Evolutionary conservation across 768 basidiomycete species (phyloP).

Genomic region (Clavulina sp.): DNA sequence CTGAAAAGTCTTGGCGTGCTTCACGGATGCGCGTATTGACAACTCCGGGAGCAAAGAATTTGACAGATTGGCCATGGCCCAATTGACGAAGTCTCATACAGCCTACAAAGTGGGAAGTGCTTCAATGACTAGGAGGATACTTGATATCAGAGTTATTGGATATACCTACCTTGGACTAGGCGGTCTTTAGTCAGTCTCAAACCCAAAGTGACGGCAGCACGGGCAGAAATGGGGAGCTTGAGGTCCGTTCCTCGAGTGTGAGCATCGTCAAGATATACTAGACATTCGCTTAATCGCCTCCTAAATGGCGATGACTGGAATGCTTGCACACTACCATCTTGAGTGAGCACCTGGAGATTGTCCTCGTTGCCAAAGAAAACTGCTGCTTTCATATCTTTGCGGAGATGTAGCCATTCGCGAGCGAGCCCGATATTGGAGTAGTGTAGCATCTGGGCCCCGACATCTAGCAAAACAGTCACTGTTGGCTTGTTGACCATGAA

Average conservation of each 20-base stretch:
- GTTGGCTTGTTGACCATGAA: conserved; percentile 20
- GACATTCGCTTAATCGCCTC: conserved; percentile 22
- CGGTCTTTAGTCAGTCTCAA: conserved; percentile 36
- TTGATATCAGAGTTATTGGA: neutral
- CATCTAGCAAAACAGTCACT: conserved; percentile 34
- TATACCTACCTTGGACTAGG: conserved; percentile 28
- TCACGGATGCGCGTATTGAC: conserved; percentile 21
- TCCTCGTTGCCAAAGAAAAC: conserved; percentile 29
- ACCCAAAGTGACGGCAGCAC: conserved; percentile 33
- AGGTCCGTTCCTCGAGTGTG: conserved; percentile 38
- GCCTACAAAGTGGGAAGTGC: conserved; percentile 17
- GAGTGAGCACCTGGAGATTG: conserved; percentile 19
- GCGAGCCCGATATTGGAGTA: conserved; percentile 28
- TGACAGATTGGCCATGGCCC: conserved; percentile 30
- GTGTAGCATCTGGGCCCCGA: conserved; percentile 41
- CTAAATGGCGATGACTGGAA: conserved; percentile 24
- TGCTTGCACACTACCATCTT: conserved; percentile 21
- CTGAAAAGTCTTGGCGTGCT: neutral
- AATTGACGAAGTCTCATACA: conserved; percentile 38
- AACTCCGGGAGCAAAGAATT: conserved; percentile 30
- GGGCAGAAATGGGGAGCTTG: conserved; percentile 26
- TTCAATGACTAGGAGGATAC: too few relatives aligned
- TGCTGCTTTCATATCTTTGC: conserved; percentile 20
- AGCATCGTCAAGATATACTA: conserved; percentile 37
- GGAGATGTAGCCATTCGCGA: conserved; percentile 23